Evolutionary conservation across 352 stramenopile species (phyloP).

Genomic region (Pythium coloratum): DNA sequence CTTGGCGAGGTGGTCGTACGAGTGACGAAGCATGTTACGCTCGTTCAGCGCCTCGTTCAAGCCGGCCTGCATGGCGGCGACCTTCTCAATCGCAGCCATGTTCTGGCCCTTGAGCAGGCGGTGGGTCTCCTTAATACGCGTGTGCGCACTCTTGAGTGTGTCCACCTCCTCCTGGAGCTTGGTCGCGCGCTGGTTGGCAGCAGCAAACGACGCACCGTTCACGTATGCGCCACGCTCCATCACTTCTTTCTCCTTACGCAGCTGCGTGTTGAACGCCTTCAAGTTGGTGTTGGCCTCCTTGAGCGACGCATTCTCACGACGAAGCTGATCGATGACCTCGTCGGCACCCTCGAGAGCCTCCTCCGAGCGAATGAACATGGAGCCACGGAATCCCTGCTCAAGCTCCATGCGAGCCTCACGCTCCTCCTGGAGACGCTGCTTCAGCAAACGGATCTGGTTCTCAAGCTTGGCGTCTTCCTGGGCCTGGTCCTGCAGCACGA

Average conservation of each 20-base stretch:
- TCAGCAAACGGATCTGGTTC: constrained; percentile 93
- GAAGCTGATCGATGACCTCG: constrained; percentile 83
- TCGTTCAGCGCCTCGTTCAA: constrained; percentile 73
- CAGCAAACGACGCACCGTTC: constrained; percentile 83
- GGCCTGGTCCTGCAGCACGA: constrained; percentile 79
- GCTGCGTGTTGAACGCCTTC: constrained; percentile 79
- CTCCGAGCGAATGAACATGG: constrained; percentile 78
- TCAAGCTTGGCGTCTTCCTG: constrained; percentile 96
- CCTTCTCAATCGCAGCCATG: constrained; percentile 78
- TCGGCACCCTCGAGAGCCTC: constrained; percentile 80
- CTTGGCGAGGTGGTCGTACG: constrained; percentile 67
- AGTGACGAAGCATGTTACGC: constrained; percentile 71
- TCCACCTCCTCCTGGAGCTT: constrained; percentile 88
- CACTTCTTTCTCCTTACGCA: constrained; percentile 89
- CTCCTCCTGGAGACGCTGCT: constrained; percentile 91
- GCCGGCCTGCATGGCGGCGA: constrained; percentile 73
- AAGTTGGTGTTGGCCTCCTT: constrained; percentile 84
- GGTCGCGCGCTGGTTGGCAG: constrained; percentile 79
- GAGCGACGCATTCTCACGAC: constrained; percentile 74
- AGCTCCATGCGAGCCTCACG: constrained; percentile 82
- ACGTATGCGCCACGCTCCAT: constrained; percentile 89
- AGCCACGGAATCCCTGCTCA: constrained; percentile 70
- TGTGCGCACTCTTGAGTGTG: constrained; percentile 69
- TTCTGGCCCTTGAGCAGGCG: constrained; percentile 83
- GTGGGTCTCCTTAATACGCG: constrained; percentile 83